Base-by-base conservation (phyloP, 257 asterid species). In the Gentiana dahurica region DNA sequence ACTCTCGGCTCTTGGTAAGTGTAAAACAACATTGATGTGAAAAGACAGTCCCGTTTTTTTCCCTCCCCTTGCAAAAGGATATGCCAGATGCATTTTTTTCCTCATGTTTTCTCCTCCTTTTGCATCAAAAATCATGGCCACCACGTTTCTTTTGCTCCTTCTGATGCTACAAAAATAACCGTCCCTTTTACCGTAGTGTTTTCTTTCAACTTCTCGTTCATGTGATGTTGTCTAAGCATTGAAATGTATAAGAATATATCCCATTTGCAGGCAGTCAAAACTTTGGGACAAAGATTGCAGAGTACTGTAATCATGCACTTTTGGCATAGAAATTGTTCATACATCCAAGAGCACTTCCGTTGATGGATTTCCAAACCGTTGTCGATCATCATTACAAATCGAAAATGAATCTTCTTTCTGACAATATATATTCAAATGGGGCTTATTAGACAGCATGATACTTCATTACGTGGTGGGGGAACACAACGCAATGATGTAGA, bases 341-440 rank as follows among this genome's bases (percentile, higher is more conserved):
- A 64, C 95, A 84, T 73, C 95, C 88, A 8, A 72, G 94, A 71
- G 74, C 78, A 56, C 83, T 76, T 48, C 86, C 97, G n/a, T 36
- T 71, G 56, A 15, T 64, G 60, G 85, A 82, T 70, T 55, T 48
- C 15, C 58, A 68, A 60, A 46, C 52, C 8, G 48, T 49, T 9
- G 38, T 10, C 6, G 60, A 68, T 41, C 66, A 68, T 44, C 68
- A 55, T 41, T 71, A 62, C 54, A 63, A 15, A 15, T 15, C 24
- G 53, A 15, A 15, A 15, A 15, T 15, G 24, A 15, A 15, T 15
- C 24, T 15, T 15, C 24, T 15, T 38, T 67, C 65, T 6, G 76
- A 54, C 50, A 61, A 63, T 61, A 47, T 53, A 33, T 15, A 60
- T 69, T 39, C 55, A 36, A 64, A 60, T 54, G 73, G 55, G 54